Evolutionary conservation across 768 basidiomycete genomes (phyloP), one percentile per base, ranked within the genome.

Genomic region (Collybia nuda): DNA sequence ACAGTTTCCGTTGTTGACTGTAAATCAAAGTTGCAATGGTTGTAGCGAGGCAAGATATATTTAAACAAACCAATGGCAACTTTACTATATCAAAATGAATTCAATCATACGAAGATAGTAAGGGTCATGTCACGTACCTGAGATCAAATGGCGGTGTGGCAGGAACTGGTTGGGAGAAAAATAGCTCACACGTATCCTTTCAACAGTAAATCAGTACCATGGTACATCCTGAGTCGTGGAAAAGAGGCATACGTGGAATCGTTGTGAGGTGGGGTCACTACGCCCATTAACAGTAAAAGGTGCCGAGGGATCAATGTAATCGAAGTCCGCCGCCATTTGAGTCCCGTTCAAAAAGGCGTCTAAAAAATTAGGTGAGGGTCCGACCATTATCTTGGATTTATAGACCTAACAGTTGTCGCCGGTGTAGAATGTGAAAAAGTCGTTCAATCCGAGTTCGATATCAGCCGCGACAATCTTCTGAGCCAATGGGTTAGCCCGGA

Each of bases 381-480:
- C 14, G 32, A 32, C 12, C 6, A 5, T 32, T 32, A 32, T 36
- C 18, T n/a, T n/a, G 41, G 14, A 18, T 22, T 44, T 14, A 40
- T 9, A 6, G 3, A 23, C 6, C 76, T 45, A 51, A 82, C 82
- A 83, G 54, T 83, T 82, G 52, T 76, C 75, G 2, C 75, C 67
- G 2, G 75, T 64, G 56, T 84, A 84, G 67, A 73, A 79, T 1
- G 67, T 58, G 15, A 71, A 53, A 1, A 50, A 21, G 26, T 54
- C 64, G 39, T 73, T 65, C 5, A 77, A 55, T 0, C 75, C 72
- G 28, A 75, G 65, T 2, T 65, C 69, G 39, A 85, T 82, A 56
- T 78, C 76, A 2, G 74, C 70, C 11, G 71, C 71, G 8, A 85
- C 66, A 36, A 86, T 81, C 62, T 81, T 84, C 54, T 79, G 74